Conservation (phyloP, 352 stramenopile species). For the Phytophthora europaea region DNA sequence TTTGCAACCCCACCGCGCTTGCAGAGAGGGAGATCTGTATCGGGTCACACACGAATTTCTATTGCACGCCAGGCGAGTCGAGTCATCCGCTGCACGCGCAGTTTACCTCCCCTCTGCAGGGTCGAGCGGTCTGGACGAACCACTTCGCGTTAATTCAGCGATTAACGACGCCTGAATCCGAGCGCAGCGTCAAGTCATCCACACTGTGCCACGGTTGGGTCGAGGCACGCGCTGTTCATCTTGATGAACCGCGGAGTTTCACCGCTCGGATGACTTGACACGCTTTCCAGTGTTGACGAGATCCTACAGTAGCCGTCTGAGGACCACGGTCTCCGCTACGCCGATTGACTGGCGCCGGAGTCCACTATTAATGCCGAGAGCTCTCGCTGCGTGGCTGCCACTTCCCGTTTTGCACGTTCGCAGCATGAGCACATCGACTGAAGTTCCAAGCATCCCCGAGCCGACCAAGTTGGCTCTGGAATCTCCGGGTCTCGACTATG, state of each 20-base stretch:
- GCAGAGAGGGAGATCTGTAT: too few species aligned
- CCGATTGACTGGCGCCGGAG: conserved; percentile 22
- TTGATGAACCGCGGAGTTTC: background rate
- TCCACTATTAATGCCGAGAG: too few species aligned
- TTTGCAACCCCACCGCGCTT: too few species aligned
- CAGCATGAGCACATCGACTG: conserved; percentile 18
- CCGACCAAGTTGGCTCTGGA: conserved; percentile 21
- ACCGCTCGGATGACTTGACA: conserved; percentile 10
- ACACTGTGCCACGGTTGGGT: conserved; percentile 24
- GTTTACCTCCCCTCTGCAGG: conserved; percentile 14
- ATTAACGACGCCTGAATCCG: conserved; percentile 19
- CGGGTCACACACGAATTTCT: conserved; percentile 9
- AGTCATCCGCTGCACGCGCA: conserved; percentile 10
- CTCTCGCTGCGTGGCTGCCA: background rate
- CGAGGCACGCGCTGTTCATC: conserved; percentile 15
- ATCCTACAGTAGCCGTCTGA: background rate
- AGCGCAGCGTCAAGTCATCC: conserved; percentile 18
- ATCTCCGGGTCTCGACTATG: conserved; percentile 25
- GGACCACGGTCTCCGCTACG: conserved; percentile 9
- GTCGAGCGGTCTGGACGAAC: conserved; percentile 4
- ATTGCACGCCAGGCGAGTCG: conserved; percentile 10
- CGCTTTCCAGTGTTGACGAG: background rate
- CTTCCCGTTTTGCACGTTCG: conserved; percentile 19
- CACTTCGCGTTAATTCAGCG: conserved; percentile 20
- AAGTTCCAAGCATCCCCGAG: conserved; percentile 9